Conservation (phyloP, 768 basidiomycete species). For the Amanita pseudoporphyria region DNA sequence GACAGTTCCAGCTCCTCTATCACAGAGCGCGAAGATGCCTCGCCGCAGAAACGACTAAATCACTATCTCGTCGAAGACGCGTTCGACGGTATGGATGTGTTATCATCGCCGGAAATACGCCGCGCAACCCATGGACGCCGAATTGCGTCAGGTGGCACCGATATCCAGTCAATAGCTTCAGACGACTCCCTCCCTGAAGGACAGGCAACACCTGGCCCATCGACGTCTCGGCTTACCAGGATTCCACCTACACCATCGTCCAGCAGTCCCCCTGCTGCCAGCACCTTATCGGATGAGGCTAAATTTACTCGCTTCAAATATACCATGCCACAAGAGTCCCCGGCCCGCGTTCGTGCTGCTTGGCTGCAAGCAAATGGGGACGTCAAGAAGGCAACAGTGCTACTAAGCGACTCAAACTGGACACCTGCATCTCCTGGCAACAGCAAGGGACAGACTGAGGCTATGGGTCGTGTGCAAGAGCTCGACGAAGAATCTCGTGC, state of each 20-base stretch:
- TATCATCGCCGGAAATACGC: constrained; percentile 52
- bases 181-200: constrained; percentile 58
- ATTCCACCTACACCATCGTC: constrained; percentile 29
- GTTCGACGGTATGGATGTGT: constrained; percentile 32
- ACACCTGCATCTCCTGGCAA: constrained; percentile 21
- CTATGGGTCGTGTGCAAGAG: constrained; percentile 56
- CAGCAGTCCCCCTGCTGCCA: constrained; percentile 18
- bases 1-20: constrained; percentile 27
- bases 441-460: constrained; percentile 21
- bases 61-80: constrained; percentile 33
- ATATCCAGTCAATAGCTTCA: constrained; percentile 47
- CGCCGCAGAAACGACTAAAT: constrained; percentile 65
- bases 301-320: constrained; percentile 53
- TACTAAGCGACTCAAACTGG: constrained; percentile 53
- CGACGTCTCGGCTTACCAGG: constrained; percentile 47
- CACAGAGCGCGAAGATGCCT: constrained; percentile 41
- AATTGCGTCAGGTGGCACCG: constrained; percentile 23
- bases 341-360: constrained; percentile 45
- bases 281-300: constrained; percentile 22
- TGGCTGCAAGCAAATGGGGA: constrained; percentile 58
- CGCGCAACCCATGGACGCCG: constrained; percentile 42
- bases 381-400: constrained; percentile 45
- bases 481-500: constrained; percentile 67
- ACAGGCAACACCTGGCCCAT: constrained; percentile 31
- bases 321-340: constrained; percentile 44